Evolutionary conservation across 1,284 basidiomycete species (phyloP).

Genomic region (Ganoderma boninense): DNA sequence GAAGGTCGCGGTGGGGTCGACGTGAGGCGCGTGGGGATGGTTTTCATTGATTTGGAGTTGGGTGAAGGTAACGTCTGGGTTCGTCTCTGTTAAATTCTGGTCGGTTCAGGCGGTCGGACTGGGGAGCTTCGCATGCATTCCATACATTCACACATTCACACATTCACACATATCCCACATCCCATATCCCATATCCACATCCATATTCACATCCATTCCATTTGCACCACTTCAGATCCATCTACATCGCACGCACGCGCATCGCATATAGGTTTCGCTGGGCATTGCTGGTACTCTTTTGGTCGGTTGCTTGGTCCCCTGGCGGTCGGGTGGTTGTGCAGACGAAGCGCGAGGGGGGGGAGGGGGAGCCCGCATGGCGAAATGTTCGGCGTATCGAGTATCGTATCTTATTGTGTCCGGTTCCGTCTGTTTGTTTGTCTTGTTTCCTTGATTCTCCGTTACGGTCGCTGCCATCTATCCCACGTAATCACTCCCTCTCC

Average conservation of each 20-base stretch:
- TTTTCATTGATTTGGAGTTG: neutral
- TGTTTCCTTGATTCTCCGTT: neutral
- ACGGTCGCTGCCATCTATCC: neutral
- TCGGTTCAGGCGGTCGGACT: conserved; percentile 8
- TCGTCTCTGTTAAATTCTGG: neutral
- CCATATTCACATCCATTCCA: neutral
- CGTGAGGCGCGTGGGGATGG: conserved; percentile 4
- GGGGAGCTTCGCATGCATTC: neutral
- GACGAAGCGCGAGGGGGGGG: neutral
- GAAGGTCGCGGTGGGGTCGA: conserved; percentile 17
- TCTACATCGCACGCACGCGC: neutral
- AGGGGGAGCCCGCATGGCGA: neutral
- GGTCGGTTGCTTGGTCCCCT: neutral
- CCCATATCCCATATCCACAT: neutral
- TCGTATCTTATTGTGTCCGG: neutral
- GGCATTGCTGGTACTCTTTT: neutral
- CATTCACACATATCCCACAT: neutral
- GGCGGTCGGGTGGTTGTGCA: too few relatives aligned
- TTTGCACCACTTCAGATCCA: neutral
- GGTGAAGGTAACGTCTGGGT: neutral
- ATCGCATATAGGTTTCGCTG: conserved; percentile 9
- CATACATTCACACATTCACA: neutral
- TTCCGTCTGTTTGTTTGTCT: neutral
- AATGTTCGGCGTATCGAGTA: neutral
- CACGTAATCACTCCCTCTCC: neutral